A percentile compares a stretch with the other conserved stretches of the same genome.
Conservation (phyloP, 345 rosid species). For the Odontarrhena argentea region DNA sequence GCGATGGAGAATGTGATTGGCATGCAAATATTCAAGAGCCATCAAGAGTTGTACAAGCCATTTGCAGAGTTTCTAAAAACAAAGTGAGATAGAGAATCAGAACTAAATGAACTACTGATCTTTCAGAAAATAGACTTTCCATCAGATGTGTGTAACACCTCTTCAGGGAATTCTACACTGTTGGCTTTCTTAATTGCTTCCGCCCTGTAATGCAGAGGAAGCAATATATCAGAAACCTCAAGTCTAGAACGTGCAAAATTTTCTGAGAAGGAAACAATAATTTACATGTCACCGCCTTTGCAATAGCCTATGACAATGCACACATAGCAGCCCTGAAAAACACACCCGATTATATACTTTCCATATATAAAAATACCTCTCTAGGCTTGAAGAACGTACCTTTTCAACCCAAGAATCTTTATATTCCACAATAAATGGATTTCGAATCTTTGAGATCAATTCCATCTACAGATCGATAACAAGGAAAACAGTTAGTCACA, state of each 20-base stretch:
- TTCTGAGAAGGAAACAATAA: constrained; percentile 37
- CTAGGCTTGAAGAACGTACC: constrained; percentile 46
- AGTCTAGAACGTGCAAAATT: constrained; percentile 20
- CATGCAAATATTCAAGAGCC: constrained; percentile 97
- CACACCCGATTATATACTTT: constrained; percentile 25
- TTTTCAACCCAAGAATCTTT: constrained; percentile 99
- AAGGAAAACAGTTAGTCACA: constrained; percentile 19
- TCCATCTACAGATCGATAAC: constrained; percentile 69
- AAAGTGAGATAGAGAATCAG: constrained; percentile 26
- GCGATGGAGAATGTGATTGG: constrained; percentile 90
- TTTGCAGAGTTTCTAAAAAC: constrained; percentile 81
- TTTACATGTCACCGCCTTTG: constrained; percentile 99
- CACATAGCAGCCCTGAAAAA: constrained; percentile 90
- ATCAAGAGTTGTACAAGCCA: constrained; percentile 95
- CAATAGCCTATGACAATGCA: constrained; percentile 97
- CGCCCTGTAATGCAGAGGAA: constrained; percentile 59
- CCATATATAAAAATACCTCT: neutral
- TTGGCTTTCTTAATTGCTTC: constrained; percentile 96
- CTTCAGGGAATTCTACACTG: constrained; percentile 73
- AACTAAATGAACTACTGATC: neutral
- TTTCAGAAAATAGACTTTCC: neutral
- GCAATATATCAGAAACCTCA: constrained; percentile 27
- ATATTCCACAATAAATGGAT: constrained; percentile 94
- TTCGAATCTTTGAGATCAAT: constrained; percentile 81
- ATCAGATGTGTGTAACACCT: constrained; percentile 39